Percentiles rank a stretch among this genome's conserved stretches.
Evolutionary conservation across 257 asterid genomes (phyloP).

Genomic region (Capsicum pubescens): DNA sequence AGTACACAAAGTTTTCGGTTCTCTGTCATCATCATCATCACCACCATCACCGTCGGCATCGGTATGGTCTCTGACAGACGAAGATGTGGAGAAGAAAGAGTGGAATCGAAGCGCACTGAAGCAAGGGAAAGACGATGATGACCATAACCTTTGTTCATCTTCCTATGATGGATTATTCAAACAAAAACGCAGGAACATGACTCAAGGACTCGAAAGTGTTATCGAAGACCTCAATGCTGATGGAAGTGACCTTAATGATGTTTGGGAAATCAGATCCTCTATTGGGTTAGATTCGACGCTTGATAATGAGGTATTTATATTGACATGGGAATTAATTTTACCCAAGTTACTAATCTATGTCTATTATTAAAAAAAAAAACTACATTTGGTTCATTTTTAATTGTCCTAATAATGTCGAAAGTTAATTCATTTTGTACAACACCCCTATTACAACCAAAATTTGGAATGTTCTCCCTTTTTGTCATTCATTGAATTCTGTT

Average conservation of each 20-base stretch:
- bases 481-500: background rate
- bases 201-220: background rate
- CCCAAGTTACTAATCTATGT: background rate
- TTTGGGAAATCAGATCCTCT: conserved; percentile 35
- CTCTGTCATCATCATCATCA: background rate
- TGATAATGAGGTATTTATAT: conserved; percentile 26
- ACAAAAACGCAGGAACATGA: conserved; percentile 24
- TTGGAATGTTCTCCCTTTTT: background rate
- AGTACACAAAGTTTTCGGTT: conserved; percentile 30
- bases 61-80: conserved; percentile 30
- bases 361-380: background rate
- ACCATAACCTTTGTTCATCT: conserved; percentile 25
- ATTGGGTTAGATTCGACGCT: conserved; percentile 33
- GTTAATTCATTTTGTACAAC: background rate
- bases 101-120: conserved; percentile 31
- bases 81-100: conserved; percentile 31
- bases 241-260: conserved; percentile 18
- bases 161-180: conserved; percentile 28
- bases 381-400: too few species aligned
- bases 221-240: conserved; percentile 19
- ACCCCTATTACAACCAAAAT: background rate
- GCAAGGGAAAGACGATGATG: conserved; percentile 32
- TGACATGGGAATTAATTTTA: too few species aligned
- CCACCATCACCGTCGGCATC: conserved; percentile 13
- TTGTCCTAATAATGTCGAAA: background rate